A percentile compares a stretch with the other conserved stretches of the same genome.
Evolutionary conservation across 148 eudicot species (phyloP).

Genomic region (Dysphania ambrosioides): DNA sequence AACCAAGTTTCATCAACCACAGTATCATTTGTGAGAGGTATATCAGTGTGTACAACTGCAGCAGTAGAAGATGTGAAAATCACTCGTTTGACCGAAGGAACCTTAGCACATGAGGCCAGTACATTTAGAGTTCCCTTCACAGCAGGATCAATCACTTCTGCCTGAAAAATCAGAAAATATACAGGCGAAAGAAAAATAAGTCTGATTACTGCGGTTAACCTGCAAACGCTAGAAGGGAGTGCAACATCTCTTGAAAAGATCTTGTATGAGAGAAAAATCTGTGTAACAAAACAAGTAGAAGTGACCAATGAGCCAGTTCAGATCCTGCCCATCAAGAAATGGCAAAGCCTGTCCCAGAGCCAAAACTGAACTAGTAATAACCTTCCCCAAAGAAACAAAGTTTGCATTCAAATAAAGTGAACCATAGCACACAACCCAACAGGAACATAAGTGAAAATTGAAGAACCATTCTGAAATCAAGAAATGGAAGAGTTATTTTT

Average conservation of each 20-base stretch:
- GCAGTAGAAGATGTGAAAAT: constrained; percentile 44
- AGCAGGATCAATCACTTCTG: constrained; percentile 38
- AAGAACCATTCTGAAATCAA: not conserved
- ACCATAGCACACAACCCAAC: constrained; percentile 19
- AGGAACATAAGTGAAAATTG: not conserved
- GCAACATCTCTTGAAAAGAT: not conserved
- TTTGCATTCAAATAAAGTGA: not conserved
- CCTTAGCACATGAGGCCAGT: constrained; percentile 36
- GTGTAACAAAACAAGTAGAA: too few species aligned
- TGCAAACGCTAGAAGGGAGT: not conserved
- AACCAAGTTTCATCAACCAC: constrained; percentile 45
- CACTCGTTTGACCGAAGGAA: constrained; percentile 34
- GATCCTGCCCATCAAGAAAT: too few species aligned
- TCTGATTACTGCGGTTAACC: not conserved
- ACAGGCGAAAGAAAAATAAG: not conserved
- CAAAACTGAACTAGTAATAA: not conserved
- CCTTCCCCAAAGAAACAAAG: not conserved
- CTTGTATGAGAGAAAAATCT: too few species aligned
- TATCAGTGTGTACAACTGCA: constrained; percentile 19
- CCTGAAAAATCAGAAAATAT: constrained; percentile 23
- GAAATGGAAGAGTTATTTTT: constrained; percentile 11
- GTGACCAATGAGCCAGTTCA: too few species aligned
- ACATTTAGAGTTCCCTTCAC: constrained; percentile 46
- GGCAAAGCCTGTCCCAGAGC: not conserved
- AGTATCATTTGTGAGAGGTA: constrained; percentile 19